These are phyloP conservation scores for Colletotrichum theobromicola DNA, from an alignment of 2,329 filamentous ascomycete species.

Conservation along the genomic window DNA sequence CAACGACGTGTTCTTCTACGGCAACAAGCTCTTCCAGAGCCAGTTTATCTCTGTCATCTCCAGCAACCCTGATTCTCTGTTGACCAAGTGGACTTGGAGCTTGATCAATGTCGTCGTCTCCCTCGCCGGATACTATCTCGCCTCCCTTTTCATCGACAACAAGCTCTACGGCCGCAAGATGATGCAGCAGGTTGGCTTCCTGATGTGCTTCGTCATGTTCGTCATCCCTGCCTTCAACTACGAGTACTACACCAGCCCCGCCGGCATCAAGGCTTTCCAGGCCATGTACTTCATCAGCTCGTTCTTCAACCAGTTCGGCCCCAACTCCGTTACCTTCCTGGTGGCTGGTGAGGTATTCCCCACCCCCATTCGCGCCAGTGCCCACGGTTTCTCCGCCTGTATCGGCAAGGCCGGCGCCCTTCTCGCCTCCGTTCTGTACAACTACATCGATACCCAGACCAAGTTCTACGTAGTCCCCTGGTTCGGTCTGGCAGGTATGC, in stretches of 20 bases:
- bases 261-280: slow-evolving; percentile 87
- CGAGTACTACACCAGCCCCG: slow-evolving; percentile 76
- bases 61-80: slow-evolving; percentile 71
- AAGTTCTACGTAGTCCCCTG: slow-evolving; percentile 95
- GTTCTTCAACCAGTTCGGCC: slow-evolving; percentile 99
- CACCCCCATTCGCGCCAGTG: slow-evolving; percentile 88
- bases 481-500: slow-evolving; percentile 88
- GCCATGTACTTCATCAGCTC: slow-evolving; percentile 98
- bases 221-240: slow-evolving; percentile 89
- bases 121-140: slow-evolving; percentile 87
- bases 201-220: slow-evolving; percentile 93
- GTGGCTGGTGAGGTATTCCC: slow-evolving; percentile 97
- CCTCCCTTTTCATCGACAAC: slow-evolving; percentile 90
- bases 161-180: slow-evolving; percentile 95
- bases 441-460: slow-evolving; percentile 84
- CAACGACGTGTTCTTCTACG: slow-evolving; percentile 99
- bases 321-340: slow-evolving; percentile 95
- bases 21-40: slow-evolving; percentile 96
- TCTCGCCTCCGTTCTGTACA: slow-evolving; percentile 87
- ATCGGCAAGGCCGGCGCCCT: slow-evolving; percentile 89
- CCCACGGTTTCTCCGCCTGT: slow-evolving; percentile 94
- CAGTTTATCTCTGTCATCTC: slow-evolving; percentile 88
- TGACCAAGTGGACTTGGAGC: slow-evolving; percentile 92
- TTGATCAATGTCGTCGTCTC: slow-evolving; percentile 89
- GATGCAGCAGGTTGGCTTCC: slow-evolving; percentile 95